Evolutionary conservation across 192 early-diverging fungal species (phyloP).

Genomic region (Chytriomyces hyalinus): DNA sequence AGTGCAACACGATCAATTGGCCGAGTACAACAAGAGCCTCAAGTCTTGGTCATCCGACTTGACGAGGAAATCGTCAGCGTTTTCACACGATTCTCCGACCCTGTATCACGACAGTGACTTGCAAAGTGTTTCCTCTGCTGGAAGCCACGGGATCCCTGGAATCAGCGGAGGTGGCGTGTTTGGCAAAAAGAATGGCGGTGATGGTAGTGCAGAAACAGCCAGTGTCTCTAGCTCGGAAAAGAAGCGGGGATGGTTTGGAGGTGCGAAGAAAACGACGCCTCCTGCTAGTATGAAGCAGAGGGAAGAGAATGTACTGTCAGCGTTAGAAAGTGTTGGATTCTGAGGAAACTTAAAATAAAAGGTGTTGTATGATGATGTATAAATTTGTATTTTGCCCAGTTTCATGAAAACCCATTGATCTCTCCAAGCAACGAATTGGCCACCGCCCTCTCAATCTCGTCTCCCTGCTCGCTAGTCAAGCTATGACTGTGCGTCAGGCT

Average conservation of each 20-base stretch:
- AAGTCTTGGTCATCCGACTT: neutral
- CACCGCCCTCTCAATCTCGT: constrained; percentile 26
- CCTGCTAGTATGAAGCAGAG: neutral
- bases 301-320: neutral
- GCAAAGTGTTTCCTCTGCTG: neutral
- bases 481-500: neutral
- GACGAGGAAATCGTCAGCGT: neutral
- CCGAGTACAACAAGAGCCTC: neutral
- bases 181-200: neutral
- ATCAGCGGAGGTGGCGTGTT: neutral
- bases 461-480: neutral
- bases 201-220: neutral
- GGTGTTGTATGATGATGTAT: too few relatives aligned
- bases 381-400: too few relatives aligned
- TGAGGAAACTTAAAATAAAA: neutral
- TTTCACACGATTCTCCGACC: neutral
- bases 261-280: neutral
- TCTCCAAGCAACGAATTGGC: constrained; percentile 30
- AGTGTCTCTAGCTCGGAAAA: neutral
- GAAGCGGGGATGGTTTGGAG: neutral
- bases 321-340: neutral
- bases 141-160: neutral
- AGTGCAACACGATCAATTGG: neutral
- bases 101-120: neutral
- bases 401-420: neutral